Conservation (phyloP, 208 protist species). For the Crithidia expoeki region DNA sequence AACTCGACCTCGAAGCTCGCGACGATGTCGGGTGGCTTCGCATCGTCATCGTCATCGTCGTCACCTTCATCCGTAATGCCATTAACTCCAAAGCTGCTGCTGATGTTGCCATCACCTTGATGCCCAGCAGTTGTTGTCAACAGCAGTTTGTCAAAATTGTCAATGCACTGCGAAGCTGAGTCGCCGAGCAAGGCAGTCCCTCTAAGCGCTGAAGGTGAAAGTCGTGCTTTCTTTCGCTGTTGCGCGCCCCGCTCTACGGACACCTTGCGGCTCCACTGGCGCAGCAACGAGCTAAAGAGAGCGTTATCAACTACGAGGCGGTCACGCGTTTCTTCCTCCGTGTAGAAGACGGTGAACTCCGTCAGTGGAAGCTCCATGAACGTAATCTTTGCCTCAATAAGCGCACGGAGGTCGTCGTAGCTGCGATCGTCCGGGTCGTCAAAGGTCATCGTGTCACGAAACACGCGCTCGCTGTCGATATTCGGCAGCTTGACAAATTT, state of each 20-base stretch:
- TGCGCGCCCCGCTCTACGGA: slow-evolving; percentile 11
- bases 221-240: neutral
- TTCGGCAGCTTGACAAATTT: slow-evolving; percentile 71
- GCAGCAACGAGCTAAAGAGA: slow-evolving; percentile 60
- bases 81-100: neutral
- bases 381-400: slow-evolving; percentile 73
- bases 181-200: slow-evolving; percentile 24
- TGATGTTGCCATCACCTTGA: neutral
- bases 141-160: neutral
- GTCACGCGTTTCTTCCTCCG: slow-evolving; percentile 56
- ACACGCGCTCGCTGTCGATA: slow-evolving; percentile 65
- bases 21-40: slow-evolving; percentile 23
- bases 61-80: slow-evolving; percentile 9
- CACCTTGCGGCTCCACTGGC: slow-evolving; percentile 36
- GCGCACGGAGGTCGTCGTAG: slow-evolving; percentile 61
- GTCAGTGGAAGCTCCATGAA: slow-evolving; percentile 72
- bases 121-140: neutral
- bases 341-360: slow-evolving; percentile 72
- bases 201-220: neutral
- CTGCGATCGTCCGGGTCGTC: slow-evolving; percentile 53
- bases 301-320: slow-evolving; percentile 82
- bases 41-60: slow-evolving; percentile 32
- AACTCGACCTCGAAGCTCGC: slow-evolving; percentile 63
- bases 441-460: slow-evolving; percentile 59
- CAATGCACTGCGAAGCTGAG: slow-evolving; percentile 5